These are phyloP conservation scores for Discostella stelligeroides DNA, from an alignment of 108 stramenopile genomes.

Conservation along the genomic window DNA sequence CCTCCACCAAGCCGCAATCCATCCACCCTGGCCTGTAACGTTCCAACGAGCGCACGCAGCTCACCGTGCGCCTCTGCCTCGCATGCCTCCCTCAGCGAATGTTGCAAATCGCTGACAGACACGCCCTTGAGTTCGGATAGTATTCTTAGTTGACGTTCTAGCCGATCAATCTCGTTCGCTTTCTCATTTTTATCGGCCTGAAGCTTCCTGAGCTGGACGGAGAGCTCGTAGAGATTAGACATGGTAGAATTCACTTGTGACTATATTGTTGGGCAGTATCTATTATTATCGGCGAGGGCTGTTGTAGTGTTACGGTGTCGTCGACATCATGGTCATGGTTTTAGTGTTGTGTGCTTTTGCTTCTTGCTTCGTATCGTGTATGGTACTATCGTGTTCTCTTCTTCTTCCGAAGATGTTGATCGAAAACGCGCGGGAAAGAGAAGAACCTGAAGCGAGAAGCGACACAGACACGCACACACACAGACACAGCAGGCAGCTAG, in stretches of 20 bases:
- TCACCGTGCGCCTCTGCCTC: conserved; percentile 73
- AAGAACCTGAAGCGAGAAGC: no score
- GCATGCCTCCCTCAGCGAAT: conserved; percentile 68
- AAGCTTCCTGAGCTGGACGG: conserved; percentile 71
- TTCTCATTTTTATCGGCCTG: conserved; percentile 71
- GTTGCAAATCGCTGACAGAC: conserved; percentile 60
- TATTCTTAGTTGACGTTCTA: conserved; percentile 73
- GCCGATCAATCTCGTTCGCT: conserved; percentile 61
- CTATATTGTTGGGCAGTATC: no score
- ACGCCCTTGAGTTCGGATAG: conserved; percentile 71
- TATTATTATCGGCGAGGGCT: no score
- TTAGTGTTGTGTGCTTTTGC: no score
- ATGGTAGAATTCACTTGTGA: background rate
- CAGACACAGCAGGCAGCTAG: no score
- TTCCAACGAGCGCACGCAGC: conserved; percentile 56
- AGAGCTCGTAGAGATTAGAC: conserved; percentile 64
- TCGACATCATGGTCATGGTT: no score
- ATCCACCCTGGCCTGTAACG: conserved; percentile 61
- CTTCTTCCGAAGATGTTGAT: no score
- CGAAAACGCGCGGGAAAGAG: no score
- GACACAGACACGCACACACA: no score
- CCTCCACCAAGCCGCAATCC: conserved; percentile 15
- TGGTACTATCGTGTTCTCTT: no score
- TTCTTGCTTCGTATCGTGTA: no score
- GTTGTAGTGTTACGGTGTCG: no score